phyloP scores from a whole-genome alignment of 2,329 filamentous ascomycete genomes.

The Colletotrichum sp. region DNA sequence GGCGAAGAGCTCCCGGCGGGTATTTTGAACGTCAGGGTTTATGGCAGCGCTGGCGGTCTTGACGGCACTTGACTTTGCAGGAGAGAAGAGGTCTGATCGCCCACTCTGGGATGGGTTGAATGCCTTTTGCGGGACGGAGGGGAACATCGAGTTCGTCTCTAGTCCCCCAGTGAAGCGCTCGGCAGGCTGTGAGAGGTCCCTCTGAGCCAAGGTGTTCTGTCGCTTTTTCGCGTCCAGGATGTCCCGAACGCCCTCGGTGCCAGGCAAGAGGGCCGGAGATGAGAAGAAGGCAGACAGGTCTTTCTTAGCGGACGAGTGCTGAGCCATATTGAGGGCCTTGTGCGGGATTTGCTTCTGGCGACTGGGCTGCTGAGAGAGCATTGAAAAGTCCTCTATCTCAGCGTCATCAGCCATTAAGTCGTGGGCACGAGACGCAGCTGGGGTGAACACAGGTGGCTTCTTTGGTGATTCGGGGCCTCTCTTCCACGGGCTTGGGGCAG shows the following conservation, averaged over 20 bases:
- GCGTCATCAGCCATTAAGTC: conserved; percentile 5
- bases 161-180: conserved; percentile 24
- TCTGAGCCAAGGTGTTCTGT: background rate
- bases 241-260: conserved; percentile 23
- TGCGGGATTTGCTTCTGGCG: conserved; percentile 5
- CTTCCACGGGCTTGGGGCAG: conserved; percentile 46
- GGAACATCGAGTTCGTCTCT: conserved; percentile 46
- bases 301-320: conserved; percentile 11
- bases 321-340: background rate
- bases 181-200: conserved; percentile 3
- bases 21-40: background rate
- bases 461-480: conserved; percentile 19
- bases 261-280: conserved; percentile 51
- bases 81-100: conserved; percentile 40
- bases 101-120: conserved; percentile 35
- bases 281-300: conserved; percentile 64
- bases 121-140: conserved; percentile 35
- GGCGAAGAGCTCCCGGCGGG: conserved; percentile 3
- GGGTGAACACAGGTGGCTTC: conserved; percentile 26
- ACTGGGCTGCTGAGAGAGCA: conserved; percentile 40
- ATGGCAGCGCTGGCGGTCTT: background rate
- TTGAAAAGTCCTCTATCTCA: conserved; percentile 48
- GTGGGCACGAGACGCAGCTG: background rate
- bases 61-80: conserved; percentile 24
- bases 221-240: conserved; percentile 16